A percentile compares a stretch with the other conserved stretches of the same genome.
phyloP scores from a whole-genome alignment of 805 yeast genomes.

The Jamesozyma rosinii region DNA sequence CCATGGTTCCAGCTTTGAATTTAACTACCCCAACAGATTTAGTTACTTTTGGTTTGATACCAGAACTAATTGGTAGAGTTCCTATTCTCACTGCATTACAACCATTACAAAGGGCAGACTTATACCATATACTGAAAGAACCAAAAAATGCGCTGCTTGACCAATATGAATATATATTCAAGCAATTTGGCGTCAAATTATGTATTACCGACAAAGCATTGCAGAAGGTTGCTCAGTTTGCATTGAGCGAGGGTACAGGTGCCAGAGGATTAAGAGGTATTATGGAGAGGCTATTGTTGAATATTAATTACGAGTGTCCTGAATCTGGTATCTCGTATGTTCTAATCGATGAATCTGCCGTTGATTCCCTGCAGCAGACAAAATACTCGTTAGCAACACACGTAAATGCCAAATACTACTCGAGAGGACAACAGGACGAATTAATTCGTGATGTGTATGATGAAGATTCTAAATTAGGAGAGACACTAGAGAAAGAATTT shows the following conservation, averaged over 20 bases:
- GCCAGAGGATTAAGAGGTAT: slow-evolving; percentile 52
- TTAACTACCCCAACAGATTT: slow-evolving; percentile 43
- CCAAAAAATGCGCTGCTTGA: slow-evolving; percentile 47
- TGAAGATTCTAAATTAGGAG: slow-evolving; percentile 36
- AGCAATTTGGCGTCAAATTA: slow-evolving; percentile 43
- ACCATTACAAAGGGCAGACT: slow-evolving; percentile 37
- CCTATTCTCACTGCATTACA: slow-evolving; percentile 45
- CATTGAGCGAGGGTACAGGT: slow-evolving; percentile 48
- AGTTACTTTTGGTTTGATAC: slow-evolving; percentile 45
- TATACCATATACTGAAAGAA: slow-evolving; percentile 42
- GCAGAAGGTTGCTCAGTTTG: slow-evolving; percentile 38
- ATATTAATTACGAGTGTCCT: slow-evolving; percentile 51
- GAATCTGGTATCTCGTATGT: slow-evolving; percentile 47
- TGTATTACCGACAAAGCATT: slow-evolving; percentile 43
- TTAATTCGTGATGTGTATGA: slow-evolving; percentile 34
- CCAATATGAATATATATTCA: slow-evolving; percentile 47
- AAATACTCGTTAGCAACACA: slow-evolving; percentile 27
- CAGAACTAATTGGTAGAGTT: slow-evolving; percentile 51
- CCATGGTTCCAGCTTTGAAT: slow-evolving; percentile 36
- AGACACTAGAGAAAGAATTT: slow-evolving; percentile 29
- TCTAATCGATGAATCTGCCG: slow-evolving; percentile 38
- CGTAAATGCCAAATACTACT: slow-evolving; percentile 37
- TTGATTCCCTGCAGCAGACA: slow-evolving; percentile 31
- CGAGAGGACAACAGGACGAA: slow-evolving; percentile 35
- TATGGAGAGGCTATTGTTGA: slow-evolving; percentile 42